Evolutionary conservation across 202 grass and related monocot genomes (phyloP), one percentile per base, ranked within the genome.

Genomic region (Setaria italica): DNA sequence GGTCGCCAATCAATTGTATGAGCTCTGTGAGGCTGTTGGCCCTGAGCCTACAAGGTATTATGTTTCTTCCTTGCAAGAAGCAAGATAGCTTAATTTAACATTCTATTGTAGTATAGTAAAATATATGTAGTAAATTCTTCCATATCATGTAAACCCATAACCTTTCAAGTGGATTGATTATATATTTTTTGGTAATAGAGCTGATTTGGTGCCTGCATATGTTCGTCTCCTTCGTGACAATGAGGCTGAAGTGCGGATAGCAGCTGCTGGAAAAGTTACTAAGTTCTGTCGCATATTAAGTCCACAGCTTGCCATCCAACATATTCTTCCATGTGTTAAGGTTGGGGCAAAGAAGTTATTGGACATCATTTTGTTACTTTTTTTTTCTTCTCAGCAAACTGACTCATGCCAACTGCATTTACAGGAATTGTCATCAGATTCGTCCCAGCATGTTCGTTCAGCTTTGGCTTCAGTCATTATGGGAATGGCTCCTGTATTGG

Each of bases 401-500:
- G 66, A 85, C 47, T 76, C 39, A 13, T 68, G 66, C 75, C 35
- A 59, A 42, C 25, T 78, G 41, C 4, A 59, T 76, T 29, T 33
- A 29, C 83, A 99, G 97, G 97, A 99, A 47, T 79, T 96, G 32
- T 99, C 97, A 29, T 85, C 92, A 2, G 97, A 99, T 91, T 99
- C 97, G 12, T 96, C 97, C 37, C 97, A 99, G 75, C 97, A 99
- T 87, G 97, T 99, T 82, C 97, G 97, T 84, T 96, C 97, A 85
- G 97, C 97, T 84, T 88, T 99, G 84, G 97, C 97, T 90, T 99
- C 97, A 72, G 97, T 96, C 11, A 99, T 99, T 58, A 99, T 99
- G 97, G 97, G 97, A 63, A 99, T 99, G 97, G 97, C 97, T 74
- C 97, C 97, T 72, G 88, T 96, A 32, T 85, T 99, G 76, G 97